Conservation (phyloP, 1,139 yeast species). For the Yamadazyma friedrichii region DNA sequence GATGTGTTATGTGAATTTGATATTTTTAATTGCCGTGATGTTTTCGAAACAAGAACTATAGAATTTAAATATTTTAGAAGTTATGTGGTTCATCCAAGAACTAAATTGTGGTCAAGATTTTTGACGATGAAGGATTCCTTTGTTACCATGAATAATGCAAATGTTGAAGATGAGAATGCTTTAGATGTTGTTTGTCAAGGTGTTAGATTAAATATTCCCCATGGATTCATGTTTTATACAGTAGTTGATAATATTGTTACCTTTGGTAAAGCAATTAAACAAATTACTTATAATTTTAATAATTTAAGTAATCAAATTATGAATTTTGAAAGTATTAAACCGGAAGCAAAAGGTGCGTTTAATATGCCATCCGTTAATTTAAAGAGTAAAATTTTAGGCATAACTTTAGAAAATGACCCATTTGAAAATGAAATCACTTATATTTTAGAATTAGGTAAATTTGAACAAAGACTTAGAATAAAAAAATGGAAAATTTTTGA, state of each 20-base stretch:
- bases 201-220: conserved; percentile 48
- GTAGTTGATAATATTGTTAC: conserved; percentile 67
- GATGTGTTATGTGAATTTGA: conserved; percentile 53
- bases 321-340: conserved; percentile 37
- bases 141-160: conserved; percentile 17
- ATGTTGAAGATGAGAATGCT: conserved; percentile 13
- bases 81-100: conserved; percentile 56
- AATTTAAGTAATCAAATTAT: conserved; percentile 35
- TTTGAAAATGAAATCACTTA: conserved; percentile 41
- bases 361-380: conserved; percentile 32
- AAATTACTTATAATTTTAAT: conserved; percentile 51
- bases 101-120: conserved; percentile 45
- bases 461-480: conserved; percentile 37
- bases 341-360: conserved; percentile 29
- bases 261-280: conserved; percentile 56
- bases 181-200: conserved; percentile 26
- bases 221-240: conserved; percentile 62
- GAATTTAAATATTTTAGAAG: conserved; percentile 41
- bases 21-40: conserved; percentile 29
- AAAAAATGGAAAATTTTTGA: conserved; percentile 32
- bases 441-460: conserved; percentile 36
- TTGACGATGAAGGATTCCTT: conserved; percentile 31
- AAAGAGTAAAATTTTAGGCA: conserved; percentile 32
- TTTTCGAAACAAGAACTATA: conserved; percentile 27
- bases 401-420: conserved; percentile 41